Evolutionary conservation across 2,329 filamentous ascomycete genomes (phyloP).

Genomic region (Xylariales sp.): DNA sequence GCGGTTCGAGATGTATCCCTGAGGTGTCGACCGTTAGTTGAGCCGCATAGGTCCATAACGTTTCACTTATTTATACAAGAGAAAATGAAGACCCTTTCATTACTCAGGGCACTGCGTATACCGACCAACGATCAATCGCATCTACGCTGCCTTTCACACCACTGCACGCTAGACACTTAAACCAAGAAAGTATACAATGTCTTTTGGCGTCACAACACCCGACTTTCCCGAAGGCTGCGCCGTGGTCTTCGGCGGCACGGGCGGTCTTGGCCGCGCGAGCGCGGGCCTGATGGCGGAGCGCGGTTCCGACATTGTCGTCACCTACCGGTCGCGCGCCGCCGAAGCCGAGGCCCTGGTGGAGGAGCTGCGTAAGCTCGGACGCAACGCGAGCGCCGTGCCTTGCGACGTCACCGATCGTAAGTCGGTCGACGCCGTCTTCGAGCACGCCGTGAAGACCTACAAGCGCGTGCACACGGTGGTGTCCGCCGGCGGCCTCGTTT

Average conservation of each 20-base stretch:
- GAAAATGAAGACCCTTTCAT: too few relatives aligned
- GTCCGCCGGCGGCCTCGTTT: slow-evolving; percentile 5
- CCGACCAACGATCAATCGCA: too few relatives aligned
- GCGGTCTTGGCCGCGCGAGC: slow-evolving; percentile 8
- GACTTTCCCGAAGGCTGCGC: slow-evolving; percentile 8
- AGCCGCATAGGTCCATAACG: too few relatives aligned
- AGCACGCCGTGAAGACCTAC: slow-evolving; percentile 5
- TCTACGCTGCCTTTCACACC: too few relatives aligned
- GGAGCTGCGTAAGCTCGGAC: slow-evolving; percentile 4
- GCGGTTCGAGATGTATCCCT: too few relatives aligned
- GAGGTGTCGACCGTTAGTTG: too few relatives aligned
- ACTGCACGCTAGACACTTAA: too few relatives aligned
- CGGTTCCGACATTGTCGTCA: slow-evolving; percentile 5
- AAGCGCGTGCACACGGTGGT: slow-evolving; percentile 6
- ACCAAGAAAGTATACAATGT: too few relatives aligned
- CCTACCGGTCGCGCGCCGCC: slow-evolving; percentile 5
- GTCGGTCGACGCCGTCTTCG: slow-evolving; percentile 5
- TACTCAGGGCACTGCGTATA: too few relatives aligned
- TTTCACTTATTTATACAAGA: too few relatives aligned
- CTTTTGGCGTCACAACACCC: slow-evolving; percentile 6
- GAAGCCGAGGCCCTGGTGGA: slow-evolving; percentile 5
- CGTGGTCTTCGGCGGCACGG: slow-evolving; percentile 7
- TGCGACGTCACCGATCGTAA: slow-evolving; percentile 5
- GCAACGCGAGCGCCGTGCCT: slow-evolving; percentile 4
- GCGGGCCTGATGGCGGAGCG: slow-evolving; percentile 8